Evolutionary conservation across 140 eudicot species (phyloP).

Genomic region (Oenanthe javanica): DNA sequence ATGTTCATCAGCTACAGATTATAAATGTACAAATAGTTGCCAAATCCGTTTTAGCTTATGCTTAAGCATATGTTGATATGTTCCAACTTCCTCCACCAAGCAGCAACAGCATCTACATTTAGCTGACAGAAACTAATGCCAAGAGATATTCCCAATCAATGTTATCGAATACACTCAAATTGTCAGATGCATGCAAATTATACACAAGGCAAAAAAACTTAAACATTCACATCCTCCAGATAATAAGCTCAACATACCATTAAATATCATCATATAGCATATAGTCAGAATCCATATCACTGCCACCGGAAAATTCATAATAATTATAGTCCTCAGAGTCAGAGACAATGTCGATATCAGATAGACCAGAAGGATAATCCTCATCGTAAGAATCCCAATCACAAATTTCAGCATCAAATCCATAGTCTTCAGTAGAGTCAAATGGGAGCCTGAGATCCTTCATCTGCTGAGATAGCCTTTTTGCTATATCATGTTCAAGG

Average conservation of each 20-base stretch:
- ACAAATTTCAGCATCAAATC: conserved; percentile 15
- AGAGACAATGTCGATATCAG: conserved; percentile 37
- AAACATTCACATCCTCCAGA: background rate
- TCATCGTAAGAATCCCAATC: conserved; percentile 28
- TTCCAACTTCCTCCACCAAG: background rate
- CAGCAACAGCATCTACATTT: background rate
- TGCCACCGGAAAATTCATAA: conserved; percentile 47
- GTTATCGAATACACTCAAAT: background rate
- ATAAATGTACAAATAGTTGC: background rate
- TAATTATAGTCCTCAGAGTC: conserved; percentile 32
- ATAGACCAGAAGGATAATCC: conserved; percentile 34
- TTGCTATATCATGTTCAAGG: conserved; percentile 29
- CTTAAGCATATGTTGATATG: too few relatives aligned
- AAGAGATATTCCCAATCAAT: background rate
- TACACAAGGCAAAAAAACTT: background rate
- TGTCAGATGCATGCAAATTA: background rate
- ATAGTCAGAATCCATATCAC: conserved; percentile 18
- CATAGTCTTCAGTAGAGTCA: conserved; percentile 35
- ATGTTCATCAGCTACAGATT: background rate
- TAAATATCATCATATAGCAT: background rate
- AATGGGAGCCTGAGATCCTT: conserved; percentile 32
- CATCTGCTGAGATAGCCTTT: conserved; percentile 27
- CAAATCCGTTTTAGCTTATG: background rate
- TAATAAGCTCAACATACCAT: background rate
- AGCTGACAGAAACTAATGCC: background rate